These are phyloP conservation scores for Huntiella bhutanensis DNA, from an alignment of 2,329 filamentous ascomycete species.

Conservation along the genomic window DNA sequence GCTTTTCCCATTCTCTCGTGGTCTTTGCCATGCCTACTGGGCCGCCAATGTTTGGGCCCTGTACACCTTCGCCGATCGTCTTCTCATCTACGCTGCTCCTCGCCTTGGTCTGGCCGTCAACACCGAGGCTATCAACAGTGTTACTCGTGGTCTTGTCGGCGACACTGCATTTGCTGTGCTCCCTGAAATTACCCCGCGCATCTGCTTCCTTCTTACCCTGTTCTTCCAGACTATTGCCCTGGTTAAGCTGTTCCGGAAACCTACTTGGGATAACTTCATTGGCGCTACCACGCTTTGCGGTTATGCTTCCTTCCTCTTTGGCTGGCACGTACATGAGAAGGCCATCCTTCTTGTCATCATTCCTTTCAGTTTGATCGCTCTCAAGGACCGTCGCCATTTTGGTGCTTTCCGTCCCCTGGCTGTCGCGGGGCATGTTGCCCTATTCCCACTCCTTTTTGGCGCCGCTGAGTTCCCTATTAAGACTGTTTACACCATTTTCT, in stretches of 20 bases:
- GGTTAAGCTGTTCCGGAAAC: slow-evolving; percentile 59
- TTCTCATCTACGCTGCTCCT: slow-evolving; percentile 72
- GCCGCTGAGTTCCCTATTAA: slow-evolving; percentile 87
- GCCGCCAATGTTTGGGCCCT: slow-evolving; percentile 93
- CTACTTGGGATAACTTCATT: slow-evolving; percentile 77
- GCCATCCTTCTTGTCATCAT: slow-evolving; percentile 87
- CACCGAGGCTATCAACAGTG: slow-evolving; percentile 58
- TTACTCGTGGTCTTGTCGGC: slow-evolving; percentile 81
- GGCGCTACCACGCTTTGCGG: slow-evolving; percentile 81
- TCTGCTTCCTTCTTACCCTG: slow-evolving; percentile 68
- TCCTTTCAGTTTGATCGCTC: slow-evolving; percentile 80
- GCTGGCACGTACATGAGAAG: slow-evolving; percentile 98
- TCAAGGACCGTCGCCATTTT: slow-evolving; percentile 77
- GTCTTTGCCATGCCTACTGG: slow-evolving; percentile 95
- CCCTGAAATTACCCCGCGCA: slow-evolving; percentile 61
- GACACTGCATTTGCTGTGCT: slow-evolving; percentile 88
- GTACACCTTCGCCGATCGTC: slow-evolving; percentile 77
- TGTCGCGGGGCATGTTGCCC: slow-evolving; percentile 82
- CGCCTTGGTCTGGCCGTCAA: slow-evolving; percentile 58
- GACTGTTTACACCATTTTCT: slow-evolving; percentile 78
- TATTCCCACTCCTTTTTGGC: slow-evolving; percentile 88
- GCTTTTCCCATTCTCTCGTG: slow-evolving; percentile 83
- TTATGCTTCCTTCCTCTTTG: slow-evolving; percentile 91
- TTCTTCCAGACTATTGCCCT: slow-evolving; percentile 65
- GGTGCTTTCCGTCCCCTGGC: slow-evolving; percentile 82